These are phyloP conservation scores for Dactylis glomerata DNA, from an alignment of 176 grass and related monocot genomes.

Conservation along the genomic window DNA sequence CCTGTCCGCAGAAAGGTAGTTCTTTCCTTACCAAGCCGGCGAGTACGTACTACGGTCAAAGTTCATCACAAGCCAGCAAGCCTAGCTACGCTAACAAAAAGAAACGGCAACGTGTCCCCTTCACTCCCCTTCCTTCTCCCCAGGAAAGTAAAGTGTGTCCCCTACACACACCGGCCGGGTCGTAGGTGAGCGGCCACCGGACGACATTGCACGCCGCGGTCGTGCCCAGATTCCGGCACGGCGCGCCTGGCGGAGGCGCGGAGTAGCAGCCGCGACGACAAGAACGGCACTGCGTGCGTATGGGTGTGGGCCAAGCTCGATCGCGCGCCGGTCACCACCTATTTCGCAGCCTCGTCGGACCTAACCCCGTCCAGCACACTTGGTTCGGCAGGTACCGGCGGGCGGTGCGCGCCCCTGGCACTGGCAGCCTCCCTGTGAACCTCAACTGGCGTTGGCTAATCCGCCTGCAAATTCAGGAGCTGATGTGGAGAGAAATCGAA, in stretches of 20 bases:
- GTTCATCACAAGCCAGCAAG: too few relatives aligned
- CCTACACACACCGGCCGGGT: conserved; percentile 6
- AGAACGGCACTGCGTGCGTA: neutral
- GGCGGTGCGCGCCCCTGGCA: neutral
- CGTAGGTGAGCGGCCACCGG: conserved; percentile 34
- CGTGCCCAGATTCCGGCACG: conserved; percentile 37
- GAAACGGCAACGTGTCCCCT: too few relatives aligned
- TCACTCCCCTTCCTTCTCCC: neutral
- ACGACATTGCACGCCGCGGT: neutral
- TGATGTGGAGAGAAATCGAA: neutral
- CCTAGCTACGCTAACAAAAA: too few relatives aligned
- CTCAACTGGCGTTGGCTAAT: neutral
- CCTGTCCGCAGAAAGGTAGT: too few relatives aligned
- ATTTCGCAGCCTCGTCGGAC: too few relatives aligned
- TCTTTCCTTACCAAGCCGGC: too few relatives aligned
- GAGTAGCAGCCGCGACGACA: conserved; percentile 23
- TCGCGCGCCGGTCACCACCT: neutral
- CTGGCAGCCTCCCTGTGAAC: neutral
- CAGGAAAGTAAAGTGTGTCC: conserved; percentile 2
- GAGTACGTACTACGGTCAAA: too few relatives aligned
- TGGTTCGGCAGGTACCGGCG: neutral
- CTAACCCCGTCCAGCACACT: neutral
- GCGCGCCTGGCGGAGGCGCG: too few relatives aligned
- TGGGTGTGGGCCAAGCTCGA: neutral
- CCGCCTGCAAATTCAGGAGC: neutral